Conservation (phyloP, 495 filamentous ascomycete species). For the Xylaria palmicola region DNA sequence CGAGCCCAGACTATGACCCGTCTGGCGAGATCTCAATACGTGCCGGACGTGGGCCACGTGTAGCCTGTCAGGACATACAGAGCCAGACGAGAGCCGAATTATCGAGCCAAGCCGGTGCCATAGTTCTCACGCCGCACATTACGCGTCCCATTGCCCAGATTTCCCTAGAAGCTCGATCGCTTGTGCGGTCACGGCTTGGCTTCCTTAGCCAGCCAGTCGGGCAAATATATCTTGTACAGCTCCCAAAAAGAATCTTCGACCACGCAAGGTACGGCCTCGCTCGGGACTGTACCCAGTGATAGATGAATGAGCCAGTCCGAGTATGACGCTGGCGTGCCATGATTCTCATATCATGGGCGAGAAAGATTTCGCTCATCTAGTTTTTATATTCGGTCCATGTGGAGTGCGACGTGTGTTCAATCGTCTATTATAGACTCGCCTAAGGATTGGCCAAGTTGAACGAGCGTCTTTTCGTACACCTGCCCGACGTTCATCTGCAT, state of each 20-base stretch:
- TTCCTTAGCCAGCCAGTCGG: neutral
- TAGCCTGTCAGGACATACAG: too few species aligned
- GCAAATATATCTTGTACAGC: neutral
- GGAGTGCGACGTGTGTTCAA: neutral
- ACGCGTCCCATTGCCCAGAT: too few species aligned
- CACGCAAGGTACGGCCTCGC: too few species aligned
- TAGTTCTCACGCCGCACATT: too few species aligned
- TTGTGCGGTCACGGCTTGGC: neutral
- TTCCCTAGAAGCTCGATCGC: neutral
- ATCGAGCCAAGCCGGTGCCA: too few species aligned
- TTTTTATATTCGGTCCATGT: neutral
- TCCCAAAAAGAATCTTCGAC: too few species aligned
- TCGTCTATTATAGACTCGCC: conserved; percentile 27
- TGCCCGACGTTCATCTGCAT: conserved; percentile 65
- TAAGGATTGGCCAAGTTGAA: conserved; percentile 64
- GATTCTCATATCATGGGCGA: neutral
- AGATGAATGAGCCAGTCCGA: neutral
- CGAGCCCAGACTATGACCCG: too few species aligned
- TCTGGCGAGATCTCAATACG: too few species aligned
- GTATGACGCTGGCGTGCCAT: neutral
- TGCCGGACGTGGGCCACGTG: too few species aligned
- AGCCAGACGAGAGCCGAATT: too few species aligned
- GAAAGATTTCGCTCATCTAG: neutral
- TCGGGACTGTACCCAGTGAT: neutral
- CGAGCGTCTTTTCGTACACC: conserved; percentile 77